Conservation (phyloP, 495 filamentous ascomycete species). For the Oidiodendron maius region DNA sequence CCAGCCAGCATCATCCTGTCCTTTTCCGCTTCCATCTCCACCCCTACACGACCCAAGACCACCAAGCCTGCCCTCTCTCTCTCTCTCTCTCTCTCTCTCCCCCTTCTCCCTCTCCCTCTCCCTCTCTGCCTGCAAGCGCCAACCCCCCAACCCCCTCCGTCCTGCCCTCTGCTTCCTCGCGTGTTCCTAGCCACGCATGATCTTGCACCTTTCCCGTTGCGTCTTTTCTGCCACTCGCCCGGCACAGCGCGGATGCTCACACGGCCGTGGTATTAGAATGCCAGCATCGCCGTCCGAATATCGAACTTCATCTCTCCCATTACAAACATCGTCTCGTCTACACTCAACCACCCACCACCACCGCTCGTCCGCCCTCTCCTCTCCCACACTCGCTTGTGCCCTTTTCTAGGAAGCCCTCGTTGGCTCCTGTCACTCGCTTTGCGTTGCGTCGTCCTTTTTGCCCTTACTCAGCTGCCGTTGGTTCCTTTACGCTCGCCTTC, state of each 20-base stretch:
- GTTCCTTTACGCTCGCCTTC: too few relatives aligned
- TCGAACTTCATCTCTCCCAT: too few relatives aligned
- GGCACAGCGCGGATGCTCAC: slow-evolving; percentile 5
- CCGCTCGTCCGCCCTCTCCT: slow-evolving; percentile 2
- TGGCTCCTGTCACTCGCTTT: slow-evolving; percentile 59
- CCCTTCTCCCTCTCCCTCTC: background rate
- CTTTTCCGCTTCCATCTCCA: slow-evolving; percentile 3
- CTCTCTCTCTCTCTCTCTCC: background rate
- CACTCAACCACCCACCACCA: background rate
- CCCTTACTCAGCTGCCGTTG: too few relatives aligned
- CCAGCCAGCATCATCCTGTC: background rate
- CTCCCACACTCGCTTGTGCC: slow-evolving; percentile 20
- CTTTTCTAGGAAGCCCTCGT: slow-evolving; percentile 51
- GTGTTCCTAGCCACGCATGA: slow-evolving; percentile 11
- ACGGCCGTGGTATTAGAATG: slow-evolving; percentile 16
- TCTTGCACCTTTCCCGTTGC: slow-evolving; percentile 3
- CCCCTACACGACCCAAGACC: too few relatives aligned
- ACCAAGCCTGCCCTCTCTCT: too few relatives aligned
- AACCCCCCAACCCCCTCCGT: background rate
- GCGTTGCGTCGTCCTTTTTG: slow-evolving; percentile 18
- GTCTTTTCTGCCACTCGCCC: slow-evolving; percentile 14
- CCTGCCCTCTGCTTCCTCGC: slow-evolving; percentile 4
- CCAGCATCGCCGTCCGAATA: slow-evolving; percentile 10
- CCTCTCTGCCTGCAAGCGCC: background rate
- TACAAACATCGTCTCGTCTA: background rate